phyloP scores from a whole-genome alignment of 768 basidiomycete genomes.

The Filobasidium floriforme region DNA sequence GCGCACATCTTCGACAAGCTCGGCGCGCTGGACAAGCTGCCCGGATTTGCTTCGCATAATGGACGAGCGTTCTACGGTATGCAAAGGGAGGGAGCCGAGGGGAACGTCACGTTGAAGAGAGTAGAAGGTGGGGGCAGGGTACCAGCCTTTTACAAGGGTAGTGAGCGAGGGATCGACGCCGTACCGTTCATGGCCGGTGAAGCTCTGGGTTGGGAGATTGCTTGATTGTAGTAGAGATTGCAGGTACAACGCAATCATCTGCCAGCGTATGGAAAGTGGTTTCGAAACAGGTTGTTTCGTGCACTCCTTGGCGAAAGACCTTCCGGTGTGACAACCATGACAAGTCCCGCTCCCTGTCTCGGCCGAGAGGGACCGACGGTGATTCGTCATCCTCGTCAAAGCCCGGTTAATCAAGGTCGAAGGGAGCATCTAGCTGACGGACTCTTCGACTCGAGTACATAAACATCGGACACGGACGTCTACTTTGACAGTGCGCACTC shows the following conservation, averaged over 20 bases:
- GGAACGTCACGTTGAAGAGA: constrained; percentile 37
- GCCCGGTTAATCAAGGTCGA: no score
- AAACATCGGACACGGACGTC: not conserved
- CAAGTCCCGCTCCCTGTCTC: no score
- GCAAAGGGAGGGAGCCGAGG: constrained; percentile 27
- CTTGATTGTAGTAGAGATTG: constrained; percentile 10
- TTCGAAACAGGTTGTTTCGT: no score
- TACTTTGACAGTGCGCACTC: no score
- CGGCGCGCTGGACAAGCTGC: constrained; percentile 71
- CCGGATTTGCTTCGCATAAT: constrained; percentile 67
- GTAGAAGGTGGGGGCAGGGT: constrained; percentile 27
- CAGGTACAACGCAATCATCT: no score
- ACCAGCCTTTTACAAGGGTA: constrained; percentile 49
- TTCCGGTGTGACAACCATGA: no score
- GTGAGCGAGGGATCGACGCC: constrained; percentile 14
- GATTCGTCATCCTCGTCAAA: no score
- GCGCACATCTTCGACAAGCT: constrained; percentile 83
- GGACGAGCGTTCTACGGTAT: constrained; percentile 72
- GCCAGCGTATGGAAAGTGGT: no score
- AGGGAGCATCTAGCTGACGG: no score
- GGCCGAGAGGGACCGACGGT: no score
- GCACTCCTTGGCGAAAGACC: no score
- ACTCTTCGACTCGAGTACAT: no score
- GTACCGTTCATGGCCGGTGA: constrained; percentile 66
- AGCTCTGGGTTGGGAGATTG: constrained; percentile 59